These are phyloP conservation scores for Friedmanniomyces simplex DNA, from an alignment of 495 filamentous ascomycete species.

Conservation along the genomic window DNA sequence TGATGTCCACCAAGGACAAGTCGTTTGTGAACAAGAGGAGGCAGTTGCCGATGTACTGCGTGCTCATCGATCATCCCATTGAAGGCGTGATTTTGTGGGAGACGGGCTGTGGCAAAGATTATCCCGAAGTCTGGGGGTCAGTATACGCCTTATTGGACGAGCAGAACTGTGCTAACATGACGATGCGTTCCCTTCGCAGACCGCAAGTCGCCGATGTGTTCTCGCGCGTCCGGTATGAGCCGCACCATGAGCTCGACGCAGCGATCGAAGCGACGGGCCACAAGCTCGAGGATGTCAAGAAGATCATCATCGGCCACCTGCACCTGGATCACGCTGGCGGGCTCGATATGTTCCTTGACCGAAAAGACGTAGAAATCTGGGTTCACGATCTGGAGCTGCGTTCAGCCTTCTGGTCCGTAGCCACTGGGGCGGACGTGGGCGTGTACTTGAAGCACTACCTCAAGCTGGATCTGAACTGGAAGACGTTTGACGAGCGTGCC, in stretches of 20 bases:
- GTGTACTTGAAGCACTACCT: constrained; percentile 37
- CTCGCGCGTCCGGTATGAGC: constrained; percentile 36
- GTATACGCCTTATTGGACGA: background rate
- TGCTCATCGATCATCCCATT: constrained; percentile 42
- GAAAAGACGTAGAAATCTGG: constrained; percentile 42
- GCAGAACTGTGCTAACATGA: background rate
- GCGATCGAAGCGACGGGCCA: constrained; percentile 40
- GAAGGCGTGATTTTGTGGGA: constrained; percentile 44
- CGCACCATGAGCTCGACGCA: constrained; percentile 34
- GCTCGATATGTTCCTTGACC: constrained; percentile 23
- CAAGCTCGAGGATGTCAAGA: constrained; percentile 43
- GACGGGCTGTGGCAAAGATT: constrained; percentile 40
- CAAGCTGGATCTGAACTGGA: constrained; percentile 20
- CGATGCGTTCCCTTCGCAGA: no score
- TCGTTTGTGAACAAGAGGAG: constrained; percentile 20
- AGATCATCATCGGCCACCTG: constrained; percentile 43
- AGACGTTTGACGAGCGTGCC: constrained; percentile 30
- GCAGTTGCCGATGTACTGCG: constrained; percentile 24
- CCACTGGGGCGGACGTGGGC: constrained; percentile 35
- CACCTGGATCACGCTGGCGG: constrained; percentile 46
- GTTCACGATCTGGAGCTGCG: constrained; percentile 44
- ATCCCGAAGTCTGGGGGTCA: constrained; percentile 26
- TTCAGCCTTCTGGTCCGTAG: constrained; percentile 39
- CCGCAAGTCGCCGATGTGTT: constrained; percentile 38
- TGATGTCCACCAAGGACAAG: constrained; percentile 13